Evolutionary conservation across 2,329 filamentous ascomycete genomes (phyloP).

Genomic region (Arthrobotrys pseudoclavata): DNA sequence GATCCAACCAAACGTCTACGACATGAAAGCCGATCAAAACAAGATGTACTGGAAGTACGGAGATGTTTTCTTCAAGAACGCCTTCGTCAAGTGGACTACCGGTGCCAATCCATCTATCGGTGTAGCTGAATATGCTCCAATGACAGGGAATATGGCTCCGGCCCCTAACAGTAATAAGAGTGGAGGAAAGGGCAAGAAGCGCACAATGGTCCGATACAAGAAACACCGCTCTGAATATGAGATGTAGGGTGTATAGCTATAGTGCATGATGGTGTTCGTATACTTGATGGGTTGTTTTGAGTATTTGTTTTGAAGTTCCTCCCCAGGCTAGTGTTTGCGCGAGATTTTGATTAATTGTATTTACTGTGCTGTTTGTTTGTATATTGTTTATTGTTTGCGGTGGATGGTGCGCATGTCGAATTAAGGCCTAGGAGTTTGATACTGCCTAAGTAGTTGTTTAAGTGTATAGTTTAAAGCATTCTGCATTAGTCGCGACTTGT

Average conservation of each 20-base stretch:
- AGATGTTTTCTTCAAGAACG: constrained; percentile 45
- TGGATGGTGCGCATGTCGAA: background rate
- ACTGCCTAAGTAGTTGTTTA: background rate
- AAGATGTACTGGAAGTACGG: constrained; percentile 48
- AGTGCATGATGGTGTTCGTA: too few relatives aligned
- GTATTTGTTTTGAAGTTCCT: background rate
- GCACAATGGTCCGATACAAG: background rate
- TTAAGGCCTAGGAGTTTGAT: background rate
- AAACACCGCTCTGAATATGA: background rate
- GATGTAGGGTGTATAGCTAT: background rate
- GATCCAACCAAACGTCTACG: constrained; percentile 41
- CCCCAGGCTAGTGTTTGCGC: background rate
- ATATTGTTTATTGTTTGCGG: background rate
- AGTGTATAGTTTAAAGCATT: background rate
- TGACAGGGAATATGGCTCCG: constrained; percentile 3
- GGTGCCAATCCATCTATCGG: constrained; percentile 5
- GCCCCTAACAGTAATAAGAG: background rate
- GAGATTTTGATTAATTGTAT: background rate
- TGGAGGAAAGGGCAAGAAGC: background rate
- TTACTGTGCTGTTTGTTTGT: background rate
- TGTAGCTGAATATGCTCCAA: constrained; percentile 21
- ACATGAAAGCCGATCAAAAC: background rate
- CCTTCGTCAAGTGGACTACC: constrained; percentile 48
- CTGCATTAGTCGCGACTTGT: background rate
- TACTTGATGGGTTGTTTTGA: background rate